Conservation (phyloP, 441 rosid species). For the Adansonia grandidieri region DNA sequence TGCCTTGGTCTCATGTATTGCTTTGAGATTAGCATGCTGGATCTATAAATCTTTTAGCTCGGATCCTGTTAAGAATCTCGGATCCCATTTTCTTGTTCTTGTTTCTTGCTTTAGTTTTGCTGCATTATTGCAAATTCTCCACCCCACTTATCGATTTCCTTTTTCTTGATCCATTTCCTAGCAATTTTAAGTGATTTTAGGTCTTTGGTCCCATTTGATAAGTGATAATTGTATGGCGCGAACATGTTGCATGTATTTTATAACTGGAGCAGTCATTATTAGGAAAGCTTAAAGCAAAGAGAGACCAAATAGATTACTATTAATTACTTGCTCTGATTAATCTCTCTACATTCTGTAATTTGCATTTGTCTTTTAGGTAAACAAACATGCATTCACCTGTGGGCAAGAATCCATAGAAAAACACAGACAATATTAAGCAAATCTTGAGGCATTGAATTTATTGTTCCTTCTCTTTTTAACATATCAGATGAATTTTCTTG, state of each 20-base stretch:
- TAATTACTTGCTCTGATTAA: neutral
- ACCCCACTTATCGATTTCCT: neutral
- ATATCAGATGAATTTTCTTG: neutral
- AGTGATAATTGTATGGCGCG: no score
- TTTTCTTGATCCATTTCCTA: neutral
- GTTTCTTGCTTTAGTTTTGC: neutral
- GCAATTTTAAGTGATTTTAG: neutral
- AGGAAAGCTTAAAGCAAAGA: neutral
- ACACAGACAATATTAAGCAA: constrained; percentile 75
- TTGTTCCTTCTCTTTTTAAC: constrained; percentile 7
- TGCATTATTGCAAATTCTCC: neutral
- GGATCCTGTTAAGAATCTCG: neutral
- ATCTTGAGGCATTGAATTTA: constrained; percentile 66
- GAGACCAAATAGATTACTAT: constrained; percentile 2
- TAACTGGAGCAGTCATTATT: neutral
- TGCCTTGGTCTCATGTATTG: neutral
- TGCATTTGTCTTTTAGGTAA: constrained; percentile 50
- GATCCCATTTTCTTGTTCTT: neutral
- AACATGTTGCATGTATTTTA: neutral
- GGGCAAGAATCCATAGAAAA: constrained; percentile 77
- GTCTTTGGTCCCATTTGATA: no score
- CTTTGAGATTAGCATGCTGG: neutral
- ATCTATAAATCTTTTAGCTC: neutral
- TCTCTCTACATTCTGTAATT: constrained; percentile 3
- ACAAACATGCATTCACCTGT: constrained; percentile 80